Evolutionary conservation across 768 basidiomycete species (phyloP), one percentile per base, ranked within the genome.

Genomic region (Auriscalpium vulgare): DNA sequence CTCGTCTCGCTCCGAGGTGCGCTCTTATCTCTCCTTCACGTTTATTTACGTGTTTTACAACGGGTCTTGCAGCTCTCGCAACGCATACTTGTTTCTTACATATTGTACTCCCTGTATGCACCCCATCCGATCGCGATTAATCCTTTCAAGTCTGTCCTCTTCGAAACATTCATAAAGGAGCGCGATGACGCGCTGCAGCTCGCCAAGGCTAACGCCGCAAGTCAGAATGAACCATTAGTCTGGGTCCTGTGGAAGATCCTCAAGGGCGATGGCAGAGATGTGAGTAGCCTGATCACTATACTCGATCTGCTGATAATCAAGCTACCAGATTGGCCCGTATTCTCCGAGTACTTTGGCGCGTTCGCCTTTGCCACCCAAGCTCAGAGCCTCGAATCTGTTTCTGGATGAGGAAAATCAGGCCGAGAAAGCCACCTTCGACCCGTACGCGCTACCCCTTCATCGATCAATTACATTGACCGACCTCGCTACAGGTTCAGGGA

Each of bases 221-320:
- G 80, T 55, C 75, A 76, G 51, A 88, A 82, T 66, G 88, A 90
- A 65, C 88, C 88, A 63, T 72, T 91, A 50, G 85, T 90, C 40
- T 91, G 88, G 87, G 88, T 91, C 46, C 74, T 91, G 57, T 91
- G 88, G 88, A 91, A 91, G 71, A 87, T 91, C 55, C 72, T 91
- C 54, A 87, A 82, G 67, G 89, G 88, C 52, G 87, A 90, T 66
- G 88, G 88, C 17, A 83, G 82, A 57, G 88, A 91, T 75, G 88
- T 89, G 59, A 62, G 83, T 75, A 37, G 55, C 38, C 19, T n/a
- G 21, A 54, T 47, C 51, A 11, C 49, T 11, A 13, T 54, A 50
- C 48, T 16, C 23, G 38, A 38, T 13, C 54, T 21, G 36, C 58
- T 65, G 29, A 67, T 54, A 29, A 35, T 35, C 7, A 35, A n/a